Evolutionary conservation across 345 rosid genomes (phyloP).

Genomic region (Camelina laxa): DNA sequence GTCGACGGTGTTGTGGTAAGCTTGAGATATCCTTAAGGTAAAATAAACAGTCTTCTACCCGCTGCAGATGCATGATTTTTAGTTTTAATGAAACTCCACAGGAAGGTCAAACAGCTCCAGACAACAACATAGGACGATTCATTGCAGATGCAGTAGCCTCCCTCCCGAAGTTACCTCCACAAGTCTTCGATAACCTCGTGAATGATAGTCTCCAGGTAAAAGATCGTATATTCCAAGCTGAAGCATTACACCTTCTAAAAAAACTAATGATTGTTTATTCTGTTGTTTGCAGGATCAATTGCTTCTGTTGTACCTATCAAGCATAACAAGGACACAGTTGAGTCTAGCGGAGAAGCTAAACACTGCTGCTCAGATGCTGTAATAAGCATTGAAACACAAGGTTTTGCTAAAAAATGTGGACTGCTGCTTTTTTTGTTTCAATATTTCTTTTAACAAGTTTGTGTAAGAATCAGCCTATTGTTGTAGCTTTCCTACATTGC

Average conservation of each 20-base stretch:
- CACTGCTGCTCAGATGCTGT: constrained; percentile 87
- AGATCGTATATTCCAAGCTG: not conserved
- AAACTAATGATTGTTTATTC: constrained; percentile 16
- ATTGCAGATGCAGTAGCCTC: constrained; percentile 73
- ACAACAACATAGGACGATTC: constrained; percentile 74
- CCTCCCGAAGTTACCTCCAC: constrained; percentile 76
- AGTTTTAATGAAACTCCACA: constrained; percentile 36
- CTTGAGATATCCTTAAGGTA: not conserved
- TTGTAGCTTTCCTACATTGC: constrained; percentile 38
- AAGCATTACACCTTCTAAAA: not conserved
- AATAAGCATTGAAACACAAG: constrained; percentile 15
- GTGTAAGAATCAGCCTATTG: constrained; percentile 35
- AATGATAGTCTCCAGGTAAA: constrained; percentile 89
- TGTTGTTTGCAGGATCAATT: constrained; percentile 67
- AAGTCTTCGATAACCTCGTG: constrained; percentile 80
- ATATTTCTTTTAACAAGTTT: not conserved
- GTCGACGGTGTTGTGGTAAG: constrained; percentile 91
- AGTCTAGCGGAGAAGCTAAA: constrained; percentile 90
- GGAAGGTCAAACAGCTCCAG: constrained; percentile 76
- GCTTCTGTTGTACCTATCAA: constrained; percentile 79
- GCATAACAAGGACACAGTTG: constrained; percentile 93
- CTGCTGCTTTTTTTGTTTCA: constrained; percentile 19
- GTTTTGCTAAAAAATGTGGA: constrained; percentile 26
- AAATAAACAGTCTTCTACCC: not conserved
- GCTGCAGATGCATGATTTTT: constrained; percentile 13